A percentile compares a stretch with the other conserved stretches of the same genome.
Evolutionary conservation across 495 filamentous ascomycete genomes (phyloP).

Genomic region (Chaetomium fimeti): DNA sequence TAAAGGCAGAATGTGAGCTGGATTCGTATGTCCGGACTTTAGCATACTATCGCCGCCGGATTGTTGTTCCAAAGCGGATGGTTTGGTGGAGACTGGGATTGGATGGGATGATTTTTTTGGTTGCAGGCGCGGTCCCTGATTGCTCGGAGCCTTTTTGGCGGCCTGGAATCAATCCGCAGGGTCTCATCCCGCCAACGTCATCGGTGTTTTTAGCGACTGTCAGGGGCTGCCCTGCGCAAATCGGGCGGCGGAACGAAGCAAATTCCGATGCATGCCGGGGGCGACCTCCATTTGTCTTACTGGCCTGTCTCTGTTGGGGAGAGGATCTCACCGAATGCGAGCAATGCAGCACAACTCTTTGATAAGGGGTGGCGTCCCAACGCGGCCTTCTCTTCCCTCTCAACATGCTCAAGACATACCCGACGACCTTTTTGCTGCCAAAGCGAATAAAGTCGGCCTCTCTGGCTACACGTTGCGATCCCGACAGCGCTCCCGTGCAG

Average conservation of each 20-base stretch:
- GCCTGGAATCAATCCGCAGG: background rate
- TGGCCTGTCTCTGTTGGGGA: background rate
- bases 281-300: background rate
- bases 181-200: constrained; percentile 6
- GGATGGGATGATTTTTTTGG: background rate
- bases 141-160: too few species aligned
- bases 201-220: constrained; percentile 4
- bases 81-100: background rate
- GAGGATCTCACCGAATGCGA: constrained; percentile 3
- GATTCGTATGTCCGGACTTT: constrained; percentile 8
- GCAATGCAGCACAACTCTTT: constrained; percentile 14
- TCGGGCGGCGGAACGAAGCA: constrained; percentile 33
- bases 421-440: constrained; percentile 26
- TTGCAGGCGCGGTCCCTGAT: background rate
- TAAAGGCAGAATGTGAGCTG: background rate
- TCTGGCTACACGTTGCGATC: constrained; percentile 14
- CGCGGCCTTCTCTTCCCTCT: constrained; percentile 14
- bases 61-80: background rate
- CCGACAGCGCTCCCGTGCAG: constrained; percentile 11
- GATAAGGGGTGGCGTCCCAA: constrained; percentile 27
- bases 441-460: constrained; percentile 30
- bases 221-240: background rate
- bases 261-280: constrained; percentile 28
- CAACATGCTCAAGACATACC: constrained; percentile 37
- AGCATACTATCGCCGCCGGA: constrained; percentile 13